Base-by-base conservation (phyloP, 805 yeast genomes). In the Candida loeiensis region DNA sequence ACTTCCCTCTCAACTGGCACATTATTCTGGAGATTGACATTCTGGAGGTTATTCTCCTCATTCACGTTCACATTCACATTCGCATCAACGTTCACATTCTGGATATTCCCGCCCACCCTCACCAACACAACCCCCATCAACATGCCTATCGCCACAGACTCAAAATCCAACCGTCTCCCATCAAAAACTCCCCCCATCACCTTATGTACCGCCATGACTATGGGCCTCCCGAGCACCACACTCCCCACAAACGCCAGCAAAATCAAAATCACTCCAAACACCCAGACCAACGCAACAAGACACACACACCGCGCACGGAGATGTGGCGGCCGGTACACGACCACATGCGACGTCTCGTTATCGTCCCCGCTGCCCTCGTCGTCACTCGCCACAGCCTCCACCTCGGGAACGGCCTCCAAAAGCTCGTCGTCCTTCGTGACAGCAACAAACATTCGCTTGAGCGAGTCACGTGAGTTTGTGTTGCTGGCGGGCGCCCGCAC, bases 401-500 rank as follows among this genome's bases (percentile, higher is more conserved):
- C 75, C 30, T 72, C 76, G 20, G 71, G 50, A 6, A 84, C 58
- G 5, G 28, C 31, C 31, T 39, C 37, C 19, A 39, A 27, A 11
- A 84, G 70, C 36, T 74, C 69, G 56, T 90, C 95, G 48, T 80
- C 83, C 49, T 79, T 81, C 1, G 95, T 85, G 2, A 91, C 97
- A 0, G 88, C 78, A 1, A 85, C 82, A 63, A 93, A 93, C 42
- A 89, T 62, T 34, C 76, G 74, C 49, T 76, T 78, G 22, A 81
- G 76, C 47, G 71, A 79, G 35, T 73, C 74, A 42, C 88, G 66
- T 0, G 91, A 77, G 15, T 83, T 80, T 12, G 80, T 81, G 55
- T 90, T 97, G 47, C 76, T 76, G 43, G 79, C 82, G 1, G 99
- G 99, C 1, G 89, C 99, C 41, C 98, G 77, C 24, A 90, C 78